Evolutionary conservation across 208 protist species (phyloP).

Genomic region (Acanthamoeba culbertsoni): DNA sequence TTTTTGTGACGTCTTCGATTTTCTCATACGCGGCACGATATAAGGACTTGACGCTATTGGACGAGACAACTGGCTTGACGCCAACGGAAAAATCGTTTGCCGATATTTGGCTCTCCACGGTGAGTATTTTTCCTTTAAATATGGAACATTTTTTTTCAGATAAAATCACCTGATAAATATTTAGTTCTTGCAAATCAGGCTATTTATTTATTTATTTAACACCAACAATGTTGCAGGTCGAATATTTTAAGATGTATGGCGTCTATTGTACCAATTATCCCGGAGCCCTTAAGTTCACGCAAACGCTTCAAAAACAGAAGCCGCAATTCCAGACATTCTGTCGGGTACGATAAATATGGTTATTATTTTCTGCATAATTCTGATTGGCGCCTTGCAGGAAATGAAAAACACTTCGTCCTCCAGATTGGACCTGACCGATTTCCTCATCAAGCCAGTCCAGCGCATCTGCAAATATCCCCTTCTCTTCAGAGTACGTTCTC

Average conservation of each 20-base stretch:
- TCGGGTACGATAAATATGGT: neutral
- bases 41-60: neutral
- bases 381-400: neutral
- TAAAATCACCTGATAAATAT: neutral
- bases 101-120: constrained; percentile 1
- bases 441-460: constrained; percentile 18
- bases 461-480: constrained; percentile 45
- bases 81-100: neutral
- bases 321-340: neutral
- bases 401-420: neutral
- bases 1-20: neutral
- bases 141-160: neutral
- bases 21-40: neutral
- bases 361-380: neutral
- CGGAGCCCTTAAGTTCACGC: neutral
- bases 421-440: constrained; percentile 7
- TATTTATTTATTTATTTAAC: neutral
- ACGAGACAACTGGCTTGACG: neutral
- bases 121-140: neutral
- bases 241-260: constrained; percentile 52
- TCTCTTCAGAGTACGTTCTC: neutral
- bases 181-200: neutral
- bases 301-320: neutral
- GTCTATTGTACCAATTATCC: constrained; percentile 37
- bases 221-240: neutral